Conservation (phyloP, 257 asterid species). For the Solanum commersonii region DNA sequence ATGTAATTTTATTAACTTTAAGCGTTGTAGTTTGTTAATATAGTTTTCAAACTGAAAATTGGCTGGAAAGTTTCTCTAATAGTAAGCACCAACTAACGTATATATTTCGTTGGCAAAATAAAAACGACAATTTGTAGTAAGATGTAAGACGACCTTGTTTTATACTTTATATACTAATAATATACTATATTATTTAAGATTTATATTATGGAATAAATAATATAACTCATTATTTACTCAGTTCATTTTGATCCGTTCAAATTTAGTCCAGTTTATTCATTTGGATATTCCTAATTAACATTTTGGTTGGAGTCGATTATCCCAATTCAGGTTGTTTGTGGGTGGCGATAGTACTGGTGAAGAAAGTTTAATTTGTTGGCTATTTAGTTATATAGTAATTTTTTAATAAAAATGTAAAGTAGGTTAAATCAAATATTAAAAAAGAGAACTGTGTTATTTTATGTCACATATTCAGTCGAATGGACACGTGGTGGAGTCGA, state of each 20-base stretch:
- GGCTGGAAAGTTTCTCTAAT: background rate
- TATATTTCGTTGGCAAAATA: background rate
- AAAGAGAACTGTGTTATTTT: background rate
- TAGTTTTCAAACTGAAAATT: background rate
- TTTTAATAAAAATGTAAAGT: background rate
- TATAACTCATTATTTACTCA: background rate
- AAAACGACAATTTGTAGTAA: background rate
- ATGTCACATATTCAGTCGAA: background rate
- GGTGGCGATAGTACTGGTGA: background rate
- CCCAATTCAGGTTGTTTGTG: background rate
- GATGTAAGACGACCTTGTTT: background rate
- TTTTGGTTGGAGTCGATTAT: background rate
- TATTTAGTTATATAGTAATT: background rate
- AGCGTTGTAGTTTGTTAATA: background rate
- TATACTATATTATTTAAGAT: background rate
- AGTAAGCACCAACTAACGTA: background rate
- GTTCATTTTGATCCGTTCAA: background rate
- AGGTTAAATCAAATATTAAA: background rate
- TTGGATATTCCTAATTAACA: background rate
- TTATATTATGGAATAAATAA: background rate
- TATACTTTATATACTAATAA: background rate
- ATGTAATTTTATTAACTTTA: background rate
- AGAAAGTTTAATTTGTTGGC: background rate
- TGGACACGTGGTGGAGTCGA: background rate
- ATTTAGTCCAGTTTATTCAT: background rate